These are phyloP conservation scores for Colletotrichum sojae DNA, from an alignment of 2,329 filamentous ascomycete species.

Conservation along the genomic window DNA sequence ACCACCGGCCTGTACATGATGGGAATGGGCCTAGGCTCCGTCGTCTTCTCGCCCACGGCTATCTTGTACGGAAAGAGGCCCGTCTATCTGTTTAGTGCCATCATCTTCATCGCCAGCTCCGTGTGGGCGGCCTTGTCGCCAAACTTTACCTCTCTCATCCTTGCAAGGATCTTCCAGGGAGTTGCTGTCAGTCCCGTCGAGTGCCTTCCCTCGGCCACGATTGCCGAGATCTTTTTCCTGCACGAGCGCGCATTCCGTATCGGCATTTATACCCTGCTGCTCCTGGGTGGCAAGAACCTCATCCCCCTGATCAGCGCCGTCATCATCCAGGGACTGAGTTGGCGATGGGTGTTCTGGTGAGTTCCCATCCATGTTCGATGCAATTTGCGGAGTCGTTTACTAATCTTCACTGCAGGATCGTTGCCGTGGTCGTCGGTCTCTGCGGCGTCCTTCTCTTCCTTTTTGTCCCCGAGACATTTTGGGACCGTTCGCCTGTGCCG, in stretches of 20 bases:
- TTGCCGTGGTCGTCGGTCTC: constrained; percentile 83
- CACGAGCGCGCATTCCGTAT: constrained; percentile 94
- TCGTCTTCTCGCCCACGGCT: constrained; percentile 89
- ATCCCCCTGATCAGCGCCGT: constrained; percentile 89
- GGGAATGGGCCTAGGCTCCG: constrained; percentile 87
- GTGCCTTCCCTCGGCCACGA: constrained; percentile 91
- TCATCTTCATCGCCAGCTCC: constrained; percentile 82
- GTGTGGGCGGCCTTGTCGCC: constrained; percentile 91
- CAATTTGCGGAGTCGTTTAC: too few relatives aligned
- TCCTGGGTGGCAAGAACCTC: constrained; percentile 93
- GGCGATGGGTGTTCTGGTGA: constrained; percentile 94
- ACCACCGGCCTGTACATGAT: constrained; percentile 96
- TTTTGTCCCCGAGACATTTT: constrained; percentile 95
- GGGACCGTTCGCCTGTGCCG: constrained; percentile 82
- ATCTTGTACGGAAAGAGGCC: constrained; percentile 93
- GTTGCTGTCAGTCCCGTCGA: constrained; percentile 91
- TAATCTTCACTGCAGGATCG: constrained; percentile 71
- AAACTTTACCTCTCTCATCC: constrained; percentile 82
- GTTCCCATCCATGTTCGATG: constrained; percentile 43
- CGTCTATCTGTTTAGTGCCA: constrained; percentile 83
- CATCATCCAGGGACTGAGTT: constrained; percentile 82
- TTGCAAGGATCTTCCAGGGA: constrained; percentile 89
- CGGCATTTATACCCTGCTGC: constrained; percentile 90
- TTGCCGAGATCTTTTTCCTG: constrained; percentile 96
- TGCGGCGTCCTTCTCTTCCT: constrained; percentile 83